Percentiles rank a stretch among this genome's conserved stretches.
Evolutionary conservation across 2,329 filamentous ascomycete species (phyloP).

Genomic region (Sphaerostilbella broomeana): DNA sequence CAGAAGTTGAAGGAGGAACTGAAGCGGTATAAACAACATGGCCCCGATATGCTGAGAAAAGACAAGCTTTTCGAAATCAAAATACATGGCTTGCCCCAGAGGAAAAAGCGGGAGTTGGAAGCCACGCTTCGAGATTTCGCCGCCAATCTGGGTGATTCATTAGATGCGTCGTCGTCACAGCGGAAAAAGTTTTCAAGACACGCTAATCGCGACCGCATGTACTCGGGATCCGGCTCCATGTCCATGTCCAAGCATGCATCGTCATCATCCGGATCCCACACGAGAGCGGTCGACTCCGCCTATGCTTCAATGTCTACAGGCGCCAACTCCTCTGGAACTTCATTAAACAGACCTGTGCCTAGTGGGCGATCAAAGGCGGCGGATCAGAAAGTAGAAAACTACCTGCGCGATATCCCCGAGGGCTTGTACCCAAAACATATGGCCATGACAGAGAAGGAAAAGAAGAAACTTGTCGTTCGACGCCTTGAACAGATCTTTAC

Average conservation of each 20-base stretch:
- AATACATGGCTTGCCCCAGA: constrained; percentile 63
- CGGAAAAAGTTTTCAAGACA: constrained; percentile 36
- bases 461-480: constrained; percentile 69
- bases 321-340: constrained; percentile 37
- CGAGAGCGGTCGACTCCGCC: constrained; percentile 52
- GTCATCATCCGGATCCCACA: constrained; percentile 47
- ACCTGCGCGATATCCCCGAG: constrained; percentile 65
- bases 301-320: constrained; percentile 61
- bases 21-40: constrained; percentile 61
- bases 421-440: constrained; percentile 57
- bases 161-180: constrained; percentile 34
- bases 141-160: constrained; percentile 50
- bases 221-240: constrained; percentile 36
- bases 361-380: constrained; percentile 34
- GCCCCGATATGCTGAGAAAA: constrained; percentile 59
- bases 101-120: constrained; percentile 72
- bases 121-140: constrained; percentile 66
- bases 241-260: constrained; percentile 47
- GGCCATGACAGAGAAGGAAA: constrained; percentile 63
- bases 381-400: constrained; percentile 60
- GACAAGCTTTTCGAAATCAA: constrained; percentile 81
- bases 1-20: constrained; percentile 69
- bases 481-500: constrained; percentile 77
- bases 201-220: constrained; percentile 30
- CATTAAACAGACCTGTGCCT: constrained; percentile 30